Evolutionary conservation across 345 rosid species (phyloP).

Genomic region (rapeseed (Brassica napus)): DNA sequence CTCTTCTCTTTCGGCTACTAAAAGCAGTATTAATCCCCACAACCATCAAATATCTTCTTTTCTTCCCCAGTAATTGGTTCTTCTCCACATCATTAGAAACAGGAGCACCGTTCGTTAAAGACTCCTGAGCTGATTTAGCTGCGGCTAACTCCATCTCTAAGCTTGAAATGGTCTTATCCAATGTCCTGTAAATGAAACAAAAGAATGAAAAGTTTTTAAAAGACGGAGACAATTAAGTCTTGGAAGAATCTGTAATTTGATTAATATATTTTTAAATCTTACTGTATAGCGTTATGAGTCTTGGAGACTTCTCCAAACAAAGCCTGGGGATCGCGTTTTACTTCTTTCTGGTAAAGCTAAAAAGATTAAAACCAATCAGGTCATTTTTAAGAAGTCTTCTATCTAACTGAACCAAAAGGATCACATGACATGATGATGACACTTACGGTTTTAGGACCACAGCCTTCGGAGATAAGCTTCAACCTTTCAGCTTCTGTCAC

Average conservation of each 20-base stretch:
- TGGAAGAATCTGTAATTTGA: neutral
- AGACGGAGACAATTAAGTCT: neutral
- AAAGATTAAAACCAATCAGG: constrained; percentile 38
- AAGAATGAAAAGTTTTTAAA: constrained; percentile 9
- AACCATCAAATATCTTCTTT: constrained; percentile 78
- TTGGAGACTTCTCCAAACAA: constrained; percentile 66
- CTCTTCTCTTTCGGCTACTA: constrained; percentile 92
- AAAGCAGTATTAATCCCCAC: constrained; percentile 92
- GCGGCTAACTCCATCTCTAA: constrained; percentile 98
- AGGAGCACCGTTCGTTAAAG: constrained; percentile 71
- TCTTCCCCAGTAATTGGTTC: constrained; percentile 45
- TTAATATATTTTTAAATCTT: constrained; percentile 34
- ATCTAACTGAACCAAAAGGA: neutral
- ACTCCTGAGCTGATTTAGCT: constrained; percentile 83
- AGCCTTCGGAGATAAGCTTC: constrained; percentile 78
- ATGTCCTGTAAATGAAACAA: constrained; percentile 49
- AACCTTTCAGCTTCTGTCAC: constrained; percentile 70
- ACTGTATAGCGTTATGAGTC: constrained; percentile 87
- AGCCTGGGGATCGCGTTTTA: constrained; percentile 58
- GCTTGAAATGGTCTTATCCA: constrained; percentile 92
- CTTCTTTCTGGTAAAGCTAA: constrained; percentile 73
- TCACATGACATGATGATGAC: constrained; percentile 19
- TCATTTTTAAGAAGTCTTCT: constrained; percentile 14
- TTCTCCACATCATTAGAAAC: constrained; percentile 54
- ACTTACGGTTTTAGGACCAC: constrained; percentile 67